Base-by-base conservation (phyloP, 805 yeast genomes). In the Nakazawaea siamensis region DNA sequence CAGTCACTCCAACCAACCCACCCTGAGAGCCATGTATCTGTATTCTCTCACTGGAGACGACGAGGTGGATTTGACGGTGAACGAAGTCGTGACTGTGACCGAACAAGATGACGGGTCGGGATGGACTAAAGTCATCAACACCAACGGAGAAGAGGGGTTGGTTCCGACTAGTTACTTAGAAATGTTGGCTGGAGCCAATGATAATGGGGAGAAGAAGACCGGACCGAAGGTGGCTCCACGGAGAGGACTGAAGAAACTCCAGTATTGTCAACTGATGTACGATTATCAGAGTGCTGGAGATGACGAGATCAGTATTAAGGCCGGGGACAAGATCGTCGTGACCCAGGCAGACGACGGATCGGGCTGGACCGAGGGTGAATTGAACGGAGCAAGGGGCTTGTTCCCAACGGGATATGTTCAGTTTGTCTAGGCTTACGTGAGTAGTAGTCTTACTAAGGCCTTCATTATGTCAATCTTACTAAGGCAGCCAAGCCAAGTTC, bases 301-400 rank as follows among this genome's bases (percentile, higher is more conserved):
- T 18, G 90, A 83, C 47, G 98, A 92, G 56, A 54, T 92, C 39
- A 67, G 72, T 15, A 73, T 92, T 15, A 48, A 44, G 6, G 78
- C 70, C 0, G 96, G 95, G 2, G 97, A 90, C 42, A 66, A 64
- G 36, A 72, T 92, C 14, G 66, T 70, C 9, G 68, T 92, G 10
- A 49, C 82, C 1, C 65, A 62, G 27, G 84, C 76, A 33, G 83
- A 80, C 44, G 83, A 80, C 44, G 88, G 86, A 8, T 70, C 70
- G 26, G 98, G 98, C 0, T 92, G 99, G 99, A 88, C 97, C 2
- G 82, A 78, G 45, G 97, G 97, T 10, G 90, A 83, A 51, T 40
- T 80, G 5, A 63, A 74, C 43, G 92, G 90, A 0, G 43, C 42
- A 6, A 62, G 59, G 14, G 94, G 94, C 1, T 52, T 81, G 37